Percentiles rank a stretch among this genome's conserved stretches.
Conservation (phyloP, 2,329 filamentous ascomycete genomes). For the Aureobasidium subglaciale region DNA sequence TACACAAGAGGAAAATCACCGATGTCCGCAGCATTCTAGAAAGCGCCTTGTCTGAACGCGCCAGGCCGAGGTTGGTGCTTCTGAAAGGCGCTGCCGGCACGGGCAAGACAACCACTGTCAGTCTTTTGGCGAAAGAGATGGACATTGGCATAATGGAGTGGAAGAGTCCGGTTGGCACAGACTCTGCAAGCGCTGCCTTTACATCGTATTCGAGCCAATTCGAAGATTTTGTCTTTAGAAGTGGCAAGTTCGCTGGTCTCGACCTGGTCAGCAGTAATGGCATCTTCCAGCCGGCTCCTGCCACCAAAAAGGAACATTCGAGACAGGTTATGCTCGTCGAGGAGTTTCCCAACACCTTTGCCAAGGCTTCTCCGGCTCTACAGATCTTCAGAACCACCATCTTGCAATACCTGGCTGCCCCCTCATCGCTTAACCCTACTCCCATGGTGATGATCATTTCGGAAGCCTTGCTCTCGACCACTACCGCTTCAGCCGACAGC, state of each 20-base stretch:
- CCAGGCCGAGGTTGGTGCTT: slow-evolving; percentile 64
- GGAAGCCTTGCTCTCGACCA: slow-evolving; percentile 80
- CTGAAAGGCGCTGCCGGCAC: slow-evolving; percentile 86
- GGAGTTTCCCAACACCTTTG: slow-evolving; percentile 45
- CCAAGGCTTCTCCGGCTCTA: slow-evolving; percentile 36
- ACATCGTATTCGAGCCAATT: slow-evolving; percentile 73
- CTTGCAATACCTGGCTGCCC: slow-evolving; percentile 62
- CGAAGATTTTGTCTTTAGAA: slow-evolving; percentile 80
- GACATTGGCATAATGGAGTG: slow-evolving; percentile 76
- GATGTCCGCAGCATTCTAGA: slow-evolving; percentile 82
- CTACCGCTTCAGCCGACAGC: slow-evolving; percentile 77
- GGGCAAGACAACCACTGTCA: slow-evolving; percentile 84
- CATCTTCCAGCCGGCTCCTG: not conserved
- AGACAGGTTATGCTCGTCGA: slow-evolving; percentile 42
- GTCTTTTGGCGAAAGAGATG: slow-evolving; percentile 70
- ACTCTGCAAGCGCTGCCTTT: slow-evolving; percentile 54
- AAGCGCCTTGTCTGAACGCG: slow-evolving; percentile 45
- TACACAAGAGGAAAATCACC: slow-evolving; percentile 87
- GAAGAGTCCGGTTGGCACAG: slow-evolving; percentile 69
- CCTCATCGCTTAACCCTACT: slow-evolving; percentile 10
- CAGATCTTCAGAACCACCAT: slow-evolving; percentile 62
- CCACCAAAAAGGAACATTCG: not conserved
- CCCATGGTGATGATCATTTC: slow-evolving; percentile 79
- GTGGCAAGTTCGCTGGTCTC: slow-evolving; percentile 71
- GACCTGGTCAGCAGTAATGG: slow-evolving; percentile 34